Conservation (phyloP, 495 filamentous ascomycete genomes). For the Penicillium angulare region DNA sequence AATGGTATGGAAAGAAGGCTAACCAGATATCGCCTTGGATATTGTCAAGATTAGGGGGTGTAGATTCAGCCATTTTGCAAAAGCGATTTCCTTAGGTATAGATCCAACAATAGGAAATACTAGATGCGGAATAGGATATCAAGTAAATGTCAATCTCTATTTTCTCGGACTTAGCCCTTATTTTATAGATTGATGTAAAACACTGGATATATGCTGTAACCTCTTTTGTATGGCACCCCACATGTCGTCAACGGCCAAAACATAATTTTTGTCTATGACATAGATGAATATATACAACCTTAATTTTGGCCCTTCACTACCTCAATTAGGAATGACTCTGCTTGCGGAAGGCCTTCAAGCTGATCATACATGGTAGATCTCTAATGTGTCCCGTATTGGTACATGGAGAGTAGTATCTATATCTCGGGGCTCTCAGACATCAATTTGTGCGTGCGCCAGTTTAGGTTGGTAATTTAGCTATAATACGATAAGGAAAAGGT, state of each 20-base stretch:
- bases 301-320: background rate
- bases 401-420: too few relatives aligned
- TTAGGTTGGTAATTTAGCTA: too few relatives aligned
- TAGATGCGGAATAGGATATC: background rate
- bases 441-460: too few relatives aligned
- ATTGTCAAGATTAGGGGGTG: background rate
- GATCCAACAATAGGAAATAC: background rate
- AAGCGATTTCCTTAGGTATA: background rate
- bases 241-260: background rate
- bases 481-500: too few relatives aligned
- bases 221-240: background rate
- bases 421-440: too few relatives aligned
- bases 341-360: background rate
- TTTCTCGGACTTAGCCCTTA: background rate
- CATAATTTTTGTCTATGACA: background rate
- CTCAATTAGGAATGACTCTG: background rate
- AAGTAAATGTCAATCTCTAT: background rate
- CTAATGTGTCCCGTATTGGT: too few relatives aligned
- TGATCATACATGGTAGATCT: too few relatives aligned
- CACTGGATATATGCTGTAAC: background rate
- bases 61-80: conserved; percentile 2
- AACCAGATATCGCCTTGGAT: conserved; percentile 14
- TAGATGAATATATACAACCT: background rate
- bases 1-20: background rate
- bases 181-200: background rate